A percentile compares a stretch with the other conserved stretches of the same genome.
Evolutionary conservation across 2,329 filamentous ascomycete species (phyloP).

Genomic region (Alternaria gaisen): DNA sequence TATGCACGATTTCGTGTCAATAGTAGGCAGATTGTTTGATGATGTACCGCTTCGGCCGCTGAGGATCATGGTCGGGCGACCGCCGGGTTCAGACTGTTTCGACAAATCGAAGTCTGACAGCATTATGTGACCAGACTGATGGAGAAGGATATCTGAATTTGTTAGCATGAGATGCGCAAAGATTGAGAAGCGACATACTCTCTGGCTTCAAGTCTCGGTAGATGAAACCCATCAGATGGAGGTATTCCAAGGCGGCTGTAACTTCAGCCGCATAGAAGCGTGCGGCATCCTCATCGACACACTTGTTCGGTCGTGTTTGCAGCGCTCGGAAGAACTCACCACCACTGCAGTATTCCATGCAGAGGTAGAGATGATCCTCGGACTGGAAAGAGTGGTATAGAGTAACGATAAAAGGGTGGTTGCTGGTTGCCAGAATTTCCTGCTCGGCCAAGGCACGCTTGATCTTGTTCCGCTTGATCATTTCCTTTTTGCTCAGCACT

Average conservation of each 20-base stretch:
- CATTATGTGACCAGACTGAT: slow-evolving; percentile 99
- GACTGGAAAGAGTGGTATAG: slow-evolving; percentile 99
- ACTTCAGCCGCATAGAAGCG: slow-evolving; percentile 98
- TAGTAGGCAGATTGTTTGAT: slow-evolving; percentile 87
- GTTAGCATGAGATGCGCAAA: slow-evolving; percentile 48
- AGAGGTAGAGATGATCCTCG: slow-evolving; percentile 97
- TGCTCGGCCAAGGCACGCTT: slow-evolving; percentile 97
- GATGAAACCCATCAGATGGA: slow-evolving; percentile 99
- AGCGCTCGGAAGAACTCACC: slow-evolving; percentile 98
- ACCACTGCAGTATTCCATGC: slow-evolving; percentile 99
- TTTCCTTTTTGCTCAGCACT: slow-evolving; percentile 99
- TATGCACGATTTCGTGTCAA: slow-evolving; percentile 98
- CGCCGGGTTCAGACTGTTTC: slow-evolving; percentile 95
- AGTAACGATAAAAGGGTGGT: slow-evolving; percentile 98
- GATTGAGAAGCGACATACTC: slow-evolving; percentile 66
- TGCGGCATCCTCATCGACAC: slow-evolving; percentile 94
- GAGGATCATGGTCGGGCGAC: slow-evolving; percentile 97
- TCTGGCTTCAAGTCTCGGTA: slow-evolving; percentile 98
- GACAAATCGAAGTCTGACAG: slow-evolving; percentile 98
- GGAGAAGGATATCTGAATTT: slow-evolving; percentile 84
- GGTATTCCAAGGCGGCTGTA: slow-evolving; percentile 92
- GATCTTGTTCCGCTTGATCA: slow-evolving; percentile 99
- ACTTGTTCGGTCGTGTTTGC: slow-evolving; percentile 96
- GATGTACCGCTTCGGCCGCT: slow-evolving; percentile 79
- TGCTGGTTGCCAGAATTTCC: slow-evolving; percentile 97